These are phyloP conservation scores for Stemphylium beticola DNA, from an alignment of 2,329 filamentous ascomycete genomes.

Conservation along the genomic window DNA sequence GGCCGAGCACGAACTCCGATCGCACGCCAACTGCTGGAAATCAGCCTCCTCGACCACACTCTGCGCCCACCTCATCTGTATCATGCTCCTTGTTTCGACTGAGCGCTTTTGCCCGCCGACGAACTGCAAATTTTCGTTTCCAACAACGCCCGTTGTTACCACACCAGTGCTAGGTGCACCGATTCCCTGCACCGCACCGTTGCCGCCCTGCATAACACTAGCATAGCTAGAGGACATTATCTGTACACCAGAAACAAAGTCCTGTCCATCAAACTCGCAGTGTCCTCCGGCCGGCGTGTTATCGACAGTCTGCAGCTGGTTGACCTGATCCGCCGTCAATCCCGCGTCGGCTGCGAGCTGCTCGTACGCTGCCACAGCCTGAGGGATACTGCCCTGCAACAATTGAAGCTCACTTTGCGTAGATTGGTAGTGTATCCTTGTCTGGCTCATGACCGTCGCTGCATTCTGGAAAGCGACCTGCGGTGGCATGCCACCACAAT, in stretches of 20 bases:
- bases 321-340: slow-evolving; percentile 54
- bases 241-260: slow-evolving; percentile 63
- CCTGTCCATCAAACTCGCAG: slow-evolving; percentile 63
- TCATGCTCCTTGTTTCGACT: slow-evolving; percentile 29
- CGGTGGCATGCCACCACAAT: slow-evolving; percentile 62
- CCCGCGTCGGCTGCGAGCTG: slow-evolving; percentile 55
- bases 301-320: slow-evolving; percentile 62
- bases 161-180: slow-evolving; percentile 49
- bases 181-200: slow-evolving; percentile 58
- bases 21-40: slow-evolving; percentile 30
- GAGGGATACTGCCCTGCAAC: slow-evolving; percentile 60
- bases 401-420: slow-evolving; percentile 59
- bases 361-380: slow-evolving; percentile 60
- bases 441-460: slow-evolving; percentile 52
- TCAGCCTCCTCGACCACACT: slow-evolving; percentile 30
- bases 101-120: slow-evolving; percentile 34
- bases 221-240: slow-evolving; percentile 61
- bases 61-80: slow-evolving; percentile 39
- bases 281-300: slow-evolving; percentile 63
- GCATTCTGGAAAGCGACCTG: slow-evolving; percentile 59
- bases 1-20: slow-evolving; percentile 29
- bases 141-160: slow-evolving; percentile 58
- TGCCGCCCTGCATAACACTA: slow-evolving; percentile 60
- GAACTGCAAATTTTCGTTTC: slow-evolving; percentile 57
- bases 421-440: slow-evolving; percentile 64